Conservation (phyloP, 371 early-diverging fungal species). For the Mucor ambiguus region DNA sequence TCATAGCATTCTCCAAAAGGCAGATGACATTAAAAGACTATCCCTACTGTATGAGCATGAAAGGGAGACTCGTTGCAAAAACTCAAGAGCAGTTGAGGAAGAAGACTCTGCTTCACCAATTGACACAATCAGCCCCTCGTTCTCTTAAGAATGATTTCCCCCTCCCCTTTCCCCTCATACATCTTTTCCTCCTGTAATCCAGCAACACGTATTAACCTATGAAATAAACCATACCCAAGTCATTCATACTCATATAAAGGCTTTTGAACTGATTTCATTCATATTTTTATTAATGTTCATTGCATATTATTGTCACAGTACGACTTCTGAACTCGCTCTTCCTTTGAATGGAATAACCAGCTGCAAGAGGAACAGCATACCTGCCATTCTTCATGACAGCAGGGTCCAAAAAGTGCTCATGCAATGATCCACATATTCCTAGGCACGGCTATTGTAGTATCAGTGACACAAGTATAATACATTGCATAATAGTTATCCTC, state of each 20-base stretch:
- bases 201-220: conserved; percentile 5
- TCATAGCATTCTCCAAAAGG: conserved; percentile 11
- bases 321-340: conserved; percentile 18
- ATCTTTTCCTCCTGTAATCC: conserved; percentile 14
- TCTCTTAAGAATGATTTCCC: conserved; percentile 17
- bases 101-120: conserved; percentile 9
- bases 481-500: too few relatives aligned
- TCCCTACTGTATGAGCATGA: conserved; percentile 16
- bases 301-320: conserved; percentile 21
- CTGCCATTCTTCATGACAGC: background rate
- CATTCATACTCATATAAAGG: conserved; percentile 24
- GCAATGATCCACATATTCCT: background rate
- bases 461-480: too few relatives aligned
- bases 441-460: background rate
- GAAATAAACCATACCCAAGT: conserved; percentile 20
- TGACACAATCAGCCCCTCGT: conserved; percentile 15
- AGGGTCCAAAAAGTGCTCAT: background rate
- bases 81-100: conserved; percentile 10
- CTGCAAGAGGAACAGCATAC: background rate
- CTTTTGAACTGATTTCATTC: conserved; percentile 24
- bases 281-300: conserved; percentile 20
- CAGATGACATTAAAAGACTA: conserved; percentile 16
- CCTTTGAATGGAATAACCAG: background rate
- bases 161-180: background rate
- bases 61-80: conserved; percentile 15